A percentile compares a stretch with the other conserved stretches of the same genome.
These are phyloP conservation scores for Colletotrichum sojae DNA, from an alignment of 2,329 filamentous ascomycete species.

Conservation along the genomic window DNA sequence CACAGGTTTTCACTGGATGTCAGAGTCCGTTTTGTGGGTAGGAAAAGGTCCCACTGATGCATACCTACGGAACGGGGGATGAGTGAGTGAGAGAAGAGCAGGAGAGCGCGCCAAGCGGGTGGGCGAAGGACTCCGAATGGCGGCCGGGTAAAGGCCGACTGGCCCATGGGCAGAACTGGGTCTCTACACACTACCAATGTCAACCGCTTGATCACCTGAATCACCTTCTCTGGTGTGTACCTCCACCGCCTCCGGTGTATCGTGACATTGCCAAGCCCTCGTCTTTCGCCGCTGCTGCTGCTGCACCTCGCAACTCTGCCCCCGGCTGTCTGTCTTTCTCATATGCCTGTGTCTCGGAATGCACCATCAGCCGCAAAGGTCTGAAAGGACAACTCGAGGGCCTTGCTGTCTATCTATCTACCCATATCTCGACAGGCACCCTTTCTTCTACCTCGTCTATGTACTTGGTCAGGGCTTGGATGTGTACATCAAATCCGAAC, in stretches of 20 bases:
- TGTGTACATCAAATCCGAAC: background rate
- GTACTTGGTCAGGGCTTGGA: background rate
- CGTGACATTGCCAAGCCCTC: constrained; percentile 5
- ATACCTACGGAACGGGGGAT: constrained; percentile 18
- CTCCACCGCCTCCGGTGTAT: constrained; percentile 30
- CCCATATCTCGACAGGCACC: background rate
- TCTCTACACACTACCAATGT: background rate
- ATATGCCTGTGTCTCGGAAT: background rate
- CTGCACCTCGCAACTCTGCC: background rate
- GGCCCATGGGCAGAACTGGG: background rate
- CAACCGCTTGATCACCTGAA: background rate
- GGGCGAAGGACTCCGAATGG: constrained; percentile 25
- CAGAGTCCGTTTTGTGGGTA: constrained; percentile 23
- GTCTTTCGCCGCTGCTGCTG: background rate
- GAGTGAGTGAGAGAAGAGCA: constrained; percentile 1
- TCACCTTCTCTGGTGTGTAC: constrained; percentile 1
- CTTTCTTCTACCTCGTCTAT: too few species aligned
- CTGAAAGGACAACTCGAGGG: background rate
- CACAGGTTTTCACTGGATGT: background rate
- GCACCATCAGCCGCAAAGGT: background rate
- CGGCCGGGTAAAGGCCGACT: constrained; percentile 33
- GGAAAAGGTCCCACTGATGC: constrained; percentile 15
- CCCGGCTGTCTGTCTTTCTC: background rate
- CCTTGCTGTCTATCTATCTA: background rate
- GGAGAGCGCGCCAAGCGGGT: background rate